Conservation (phyloP, 1,139 yeast genomes). For the Yamadazyma jaroonii region DNA sequence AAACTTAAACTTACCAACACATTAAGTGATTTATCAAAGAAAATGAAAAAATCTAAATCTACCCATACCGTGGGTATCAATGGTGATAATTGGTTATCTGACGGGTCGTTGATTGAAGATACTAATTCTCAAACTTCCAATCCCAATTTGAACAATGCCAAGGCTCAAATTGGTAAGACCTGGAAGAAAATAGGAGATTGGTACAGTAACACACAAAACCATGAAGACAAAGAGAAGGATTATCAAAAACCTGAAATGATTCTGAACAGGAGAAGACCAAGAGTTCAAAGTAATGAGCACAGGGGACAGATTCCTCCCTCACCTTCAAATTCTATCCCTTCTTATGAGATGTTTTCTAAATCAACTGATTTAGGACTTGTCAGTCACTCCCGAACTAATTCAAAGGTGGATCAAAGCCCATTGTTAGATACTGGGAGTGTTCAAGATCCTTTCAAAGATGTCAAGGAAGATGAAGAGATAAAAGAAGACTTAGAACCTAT, state of each 20-base stretch:
- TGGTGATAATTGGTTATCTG: constrained; percentile 28
- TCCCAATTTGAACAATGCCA: constrained; percentile 2
- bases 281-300: constrained; percentile 19
- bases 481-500: too few species aligned
- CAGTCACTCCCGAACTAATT: constrained; percentile 11
- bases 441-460: too few species aligned
- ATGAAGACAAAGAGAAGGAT: constrained; percentile 7
- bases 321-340: constrained; percentile 5
- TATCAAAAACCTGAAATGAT: constrained; percentile 68
- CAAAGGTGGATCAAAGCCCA: constrained; percentile 11
- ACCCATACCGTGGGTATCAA: constrained; percentile 24
- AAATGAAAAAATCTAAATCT: constrained; percentile 30
- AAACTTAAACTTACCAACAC: constrained; percentile 22
- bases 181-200: constrained; percentile 65
- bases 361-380: constrained; percentile 4
- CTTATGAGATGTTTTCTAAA: constrained; percentile 16
- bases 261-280: constrained; percentile 46
- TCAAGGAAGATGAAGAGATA: not conserved
- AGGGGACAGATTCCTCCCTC: constrained; percentile 1
- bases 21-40: constrained; percentile 33
- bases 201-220: constrained; percentile 36
- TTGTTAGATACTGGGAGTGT: too few species aligned
- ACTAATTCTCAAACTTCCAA: constrained; percentile 4
- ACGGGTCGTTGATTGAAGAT: constrained; percentile 22
- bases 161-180: constrained; percentile 13